These are phyloP conservation scores for Amphirosellinia nigrospora DNA, from an alignment of 495 filamentous ascomycete species.

Conservation along the genomic window DNA sequence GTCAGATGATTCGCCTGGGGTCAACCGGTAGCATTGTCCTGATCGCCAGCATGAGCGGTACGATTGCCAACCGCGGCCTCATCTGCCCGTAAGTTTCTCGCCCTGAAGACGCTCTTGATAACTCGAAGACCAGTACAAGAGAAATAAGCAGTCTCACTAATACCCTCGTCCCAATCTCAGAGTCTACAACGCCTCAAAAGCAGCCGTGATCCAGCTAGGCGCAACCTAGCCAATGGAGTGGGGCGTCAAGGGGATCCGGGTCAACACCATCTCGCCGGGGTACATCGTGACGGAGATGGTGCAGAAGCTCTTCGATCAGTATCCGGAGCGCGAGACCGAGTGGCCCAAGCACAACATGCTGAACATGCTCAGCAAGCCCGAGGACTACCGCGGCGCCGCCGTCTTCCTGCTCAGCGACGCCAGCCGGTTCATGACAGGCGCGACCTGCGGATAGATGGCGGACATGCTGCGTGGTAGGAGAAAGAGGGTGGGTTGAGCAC, in stretches of 20 bases:
- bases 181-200: constrained; percentile 91
- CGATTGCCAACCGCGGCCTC: constrained; percentile 71
- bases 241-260: constrained; percentile 85
- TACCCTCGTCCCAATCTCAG: constrained; percentile 46
- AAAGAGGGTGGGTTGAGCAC: background rate
- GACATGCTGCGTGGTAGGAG: constrained; percentile 76
- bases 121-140: too few species aligned
- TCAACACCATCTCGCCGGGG: constrained; percentile 93
- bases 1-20: constrained; percentile 70
- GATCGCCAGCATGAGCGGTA: constrained; percentile 81
- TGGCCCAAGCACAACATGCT: constrained; percentile 95
- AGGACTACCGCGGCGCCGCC: constrained; percentile 80
- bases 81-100: constrained; percentile 50
- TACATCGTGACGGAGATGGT: constrained; percentile 97
- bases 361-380: constrained; percentile 73
- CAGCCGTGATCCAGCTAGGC: constrained; percentile 83
- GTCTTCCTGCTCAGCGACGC: constrained; percentile 89
- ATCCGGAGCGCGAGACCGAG: constrained; percentile 73
- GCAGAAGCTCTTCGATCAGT: constrained; percentile 74
- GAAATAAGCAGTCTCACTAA: background rate
- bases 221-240: constrained; percentile 89
- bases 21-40: constrained; percentile 70
- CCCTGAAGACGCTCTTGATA: too few species aligned
- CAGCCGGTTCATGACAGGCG: constrained; percentile 85
- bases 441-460: constrained; percentile 82